Conservation (phyloP, 176 grass and related monocot genomes). For the Hordeum vulgare region MorexV3_pseudomolecules_assembly NC_058524.1:11812584-11813083, state of each 20-base stretch:
- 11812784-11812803: neutral
- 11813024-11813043: conserved; percentile 30
- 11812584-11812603: conserved; percentile 63
- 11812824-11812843: neutral
- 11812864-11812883: neutral
- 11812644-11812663: conserved; percentile 70
- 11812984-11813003: too few species aligned
- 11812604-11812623: conserved; percentile 66
- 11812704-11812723: conserved; percentile 62
- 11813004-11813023: conserved; percentile 30
- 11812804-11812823: too few species aligned
- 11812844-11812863: neutral
- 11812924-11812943: neutral
- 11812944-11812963: conserved; percentile 11
- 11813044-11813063: neutral
- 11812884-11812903: neutral
- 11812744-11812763: conserved; percentile 79
- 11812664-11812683: conserved; percentile 62
- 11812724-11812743: conserved; percentile 58
- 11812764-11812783: conserved; percentile 64
- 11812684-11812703: conserved; percentile 54
- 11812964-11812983: conserved; percentile 19
- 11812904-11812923: neutral
- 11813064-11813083: conserved; percentile 18
- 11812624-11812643: conserved; percentile 63